Evolutionary conservation across 2,329 filamentous ascomycete genomes (phyloP), one percentile per base, ranked within the genome.

Genomic region (Ophiostoma quercus): DNA sequence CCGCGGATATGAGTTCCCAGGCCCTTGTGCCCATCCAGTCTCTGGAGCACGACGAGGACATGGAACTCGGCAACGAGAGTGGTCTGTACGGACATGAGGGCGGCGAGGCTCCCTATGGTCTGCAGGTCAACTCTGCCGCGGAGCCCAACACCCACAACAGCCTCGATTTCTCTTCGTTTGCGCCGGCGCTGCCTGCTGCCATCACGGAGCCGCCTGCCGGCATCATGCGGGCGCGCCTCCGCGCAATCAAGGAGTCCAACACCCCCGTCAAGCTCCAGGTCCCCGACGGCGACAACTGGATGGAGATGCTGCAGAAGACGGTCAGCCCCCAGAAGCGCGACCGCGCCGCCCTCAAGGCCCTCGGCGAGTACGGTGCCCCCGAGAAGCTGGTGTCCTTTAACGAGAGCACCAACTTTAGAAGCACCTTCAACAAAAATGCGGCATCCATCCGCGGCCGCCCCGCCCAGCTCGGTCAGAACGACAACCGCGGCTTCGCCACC

Each of bases 311-410:
- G 73, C 92, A 93, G 78, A 93, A 93, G 74, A 98, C 95, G 6
- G 92, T 98, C 74, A 97, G 92, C 76, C 94, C 95, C 6, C 89
- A 92, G 77, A 98, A 98, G 82, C 90, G 95, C 76, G 91, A 97
- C 80, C 91, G 94, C 71, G 90, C 89, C 37, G 82, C 95, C 43
- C 84, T 89, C 57, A 84, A 83, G 75, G 84, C 83, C 34, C 76
- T 85, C 80, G 80, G 89, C 84, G 82, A 90, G 81, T 80, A 69
- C 32, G 71, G 90, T 57, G 84, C 86, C 71, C 83, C 84, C 37
- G 83, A 88, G 67, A 83, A 84, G 72, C 81, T 16, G 22, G 37
- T 47, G 39, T 70, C 75, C 63, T 77, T 77, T 69, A 77, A 79
- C 60, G 74, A 74, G 65, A 74, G 73, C 73, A 73, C 60, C 73